Conservation (phyloP, 345 rosid species). For the Brassica carinata region DNA sequence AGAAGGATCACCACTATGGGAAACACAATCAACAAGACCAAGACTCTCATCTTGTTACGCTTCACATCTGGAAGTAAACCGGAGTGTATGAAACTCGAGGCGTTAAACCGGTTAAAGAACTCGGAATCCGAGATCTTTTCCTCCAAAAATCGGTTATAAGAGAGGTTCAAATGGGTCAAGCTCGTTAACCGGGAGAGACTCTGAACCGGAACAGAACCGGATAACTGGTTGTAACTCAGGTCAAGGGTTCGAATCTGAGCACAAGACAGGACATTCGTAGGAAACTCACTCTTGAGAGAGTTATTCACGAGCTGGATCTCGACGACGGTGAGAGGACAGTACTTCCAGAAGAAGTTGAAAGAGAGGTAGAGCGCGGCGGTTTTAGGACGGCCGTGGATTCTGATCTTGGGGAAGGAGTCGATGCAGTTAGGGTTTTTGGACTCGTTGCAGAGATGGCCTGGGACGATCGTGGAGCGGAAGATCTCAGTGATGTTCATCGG, state of each 20-base stretch:
- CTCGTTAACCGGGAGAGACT: conserved; percentile 44
- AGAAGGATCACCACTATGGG: conserved; percentile 47
- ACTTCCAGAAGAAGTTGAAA: conserved; percentile 74
- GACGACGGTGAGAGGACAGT: conserved; percentile 55
- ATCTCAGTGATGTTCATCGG: conserved; percentile 50
- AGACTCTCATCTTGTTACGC: conserved; percentile 47
- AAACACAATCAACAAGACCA: conserved; percentile 52
- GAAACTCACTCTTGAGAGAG: conserved; percentile 54
- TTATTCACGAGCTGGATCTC: conserved; percentile 61
- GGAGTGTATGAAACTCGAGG: conserved; percentile 58
- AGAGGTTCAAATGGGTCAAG: conserved; percentile 57
- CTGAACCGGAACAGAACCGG: conserved; percentile 57
- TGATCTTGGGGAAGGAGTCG: conserved; percentile 59
- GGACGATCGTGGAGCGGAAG: conserved; percentile 65
- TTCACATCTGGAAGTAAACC: conserved; percentile 55
- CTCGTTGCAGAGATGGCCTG: conserved; percentile 71
- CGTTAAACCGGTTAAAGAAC: conserved; percentile 56
- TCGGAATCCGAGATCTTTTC: conserved; percentile 50
- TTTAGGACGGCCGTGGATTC: conserved; percentile 58
- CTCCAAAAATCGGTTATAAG: conserved; percentile 60
- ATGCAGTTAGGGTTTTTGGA: conserved; percentile 67
- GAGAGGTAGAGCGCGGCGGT: conserved; percentile 69
- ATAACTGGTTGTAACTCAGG: conserved; percentile 53
- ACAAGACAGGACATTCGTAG: conserved; percentile 52
- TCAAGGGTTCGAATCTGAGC: conserved; percentile 60